These are phyloP conservation scores for Chaetomidium leptoderma DNA, from an alignment of 495 filamentous ascomycete species.

Conservation along the genomic window DNA sequence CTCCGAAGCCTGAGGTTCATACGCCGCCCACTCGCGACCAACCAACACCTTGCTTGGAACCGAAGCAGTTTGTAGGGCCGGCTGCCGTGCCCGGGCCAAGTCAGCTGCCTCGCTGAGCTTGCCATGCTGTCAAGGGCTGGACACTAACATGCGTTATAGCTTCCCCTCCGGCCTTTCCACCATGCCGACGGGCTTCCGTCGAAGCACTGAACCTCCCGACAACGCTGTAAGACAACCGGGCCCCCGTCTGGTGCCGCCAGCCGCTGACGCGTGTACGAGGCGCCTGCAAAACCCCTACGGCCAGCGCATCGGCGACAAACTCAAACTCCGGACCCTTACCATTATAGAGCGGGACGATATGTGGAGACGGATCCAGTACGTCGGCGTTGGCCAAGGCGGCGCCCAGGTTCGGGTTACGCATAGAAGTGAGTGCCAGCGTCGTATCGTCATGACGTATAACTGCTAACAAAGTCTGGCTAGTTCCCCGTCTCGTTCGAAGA, in stretches of 20 bases:
- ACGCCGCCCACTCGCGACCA: too few relatives aligned
- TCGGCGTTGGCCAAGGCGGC: background rate
- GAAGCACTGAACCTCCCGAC: background rate
- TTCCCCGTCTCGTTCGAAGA: conserved; percentile 3
- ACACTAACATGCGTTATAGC: background rate
- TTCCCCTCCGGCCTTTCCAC: background rate
- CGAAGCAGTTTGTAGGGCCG: background rate
- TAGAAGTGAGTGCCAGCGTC: background rate
- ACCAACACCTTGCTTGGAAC: background rate
- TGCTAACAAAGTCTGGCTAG: background rate
- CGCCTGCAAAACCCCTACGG: conserved; percentile 1
- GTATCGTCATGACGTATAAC: background rate
- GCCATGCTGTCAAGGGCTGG: too few relatives aligned
- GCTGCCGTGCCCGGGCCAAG: background rate
- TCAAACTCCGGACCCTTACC: background rate
- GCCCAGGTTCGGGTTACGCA: background rate
- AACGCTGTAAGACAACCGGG: background rate
- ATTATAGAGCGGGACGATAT: conserved; percentile 3
- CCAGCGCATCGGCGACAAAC: background rate
- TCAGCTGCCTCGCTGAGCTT: background rate
- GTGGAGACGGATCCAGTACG: conserved; percentile 1
- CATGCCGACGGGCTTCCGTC: background rate
- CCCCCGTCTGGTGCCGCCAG: background rate
- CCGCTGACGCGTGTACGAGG: background rate
- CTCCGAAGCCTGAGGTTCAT: background rate